Conservation (phyloP, 2,329 filamentous ascomycete species). For the Lachnellula cervina region DNA sequence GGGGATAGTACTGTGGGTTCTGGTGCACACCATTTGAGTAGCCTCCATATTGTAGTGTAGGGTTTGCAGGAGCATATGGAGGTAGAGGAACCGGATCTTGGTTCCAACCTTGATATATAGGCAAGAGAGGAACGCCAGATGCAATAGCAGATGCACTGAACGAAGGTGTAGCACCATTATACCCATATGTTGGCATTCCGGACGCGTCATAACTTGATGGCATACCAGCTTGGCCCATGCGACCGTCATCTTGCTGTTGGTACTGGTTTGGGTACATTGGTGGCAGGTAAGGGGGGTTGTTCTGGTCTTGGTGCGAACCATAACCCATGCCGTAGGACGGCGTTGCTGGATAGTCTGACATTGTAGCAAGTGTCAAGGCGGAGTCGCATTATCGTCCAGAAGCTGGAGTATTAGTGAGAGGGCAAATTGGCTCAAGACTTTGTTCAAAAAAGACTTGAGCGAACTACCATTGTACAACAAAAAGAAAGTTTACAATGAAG, state of each 20-base stretch:
- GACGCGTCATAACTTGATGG: conserved; percentile 23
- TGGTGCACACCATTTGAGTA: conserved; percentile 16
- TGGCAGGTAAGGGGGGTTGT: conserved; percentile 24
- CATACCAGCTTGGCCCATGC: conserved; percentile 19
- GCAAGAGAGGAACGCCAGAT: conserved; percentile 25
- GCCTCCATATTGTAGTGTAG: conserved; percentile 12
- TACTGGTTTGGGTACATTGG: conserved; percentile 24
- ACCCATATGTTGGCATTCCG: conserved; percentile 24
- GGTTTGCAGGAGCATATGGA: conserved; percentile 18
- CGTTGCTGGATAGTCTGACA: conserved; percentile 44
- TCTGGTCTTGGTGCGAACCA: conserved; percentile 20
- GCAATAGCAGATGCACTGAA: conserved; percentile 25
- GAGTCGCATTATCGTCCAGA: conserved; percentile 16
- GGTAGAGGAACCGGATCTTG: conserved; percentile 25
- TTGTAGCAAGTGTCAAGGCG: conserved; percentile 23
- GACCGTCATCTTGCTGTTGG: conserved; percentile 20
- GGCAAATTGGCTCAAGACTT: conserved; percentile 9
- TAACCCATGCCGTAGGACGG: conserved; percentile 37
- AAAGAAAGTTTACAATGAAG: conserved; percentile 17
- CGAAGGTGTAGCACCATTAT: conserved; percentile 24
- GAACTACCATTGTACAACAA: conserved; percentile 20
- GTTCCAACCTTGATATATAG: conserved; percentile 30
- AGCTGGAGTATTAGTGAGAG: conserved; percentile 13
- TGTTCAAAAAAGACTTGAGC: conserved; percentile 19
- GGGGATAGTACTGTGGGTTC: conserved; percentile 18